Percentiles rank a stretch among this genome's conserved stretches.
phyloP scores from a whole-genome alignment of 2,329 filamentous ascomycete genomes.

The Penicillium sp. region DNA sequence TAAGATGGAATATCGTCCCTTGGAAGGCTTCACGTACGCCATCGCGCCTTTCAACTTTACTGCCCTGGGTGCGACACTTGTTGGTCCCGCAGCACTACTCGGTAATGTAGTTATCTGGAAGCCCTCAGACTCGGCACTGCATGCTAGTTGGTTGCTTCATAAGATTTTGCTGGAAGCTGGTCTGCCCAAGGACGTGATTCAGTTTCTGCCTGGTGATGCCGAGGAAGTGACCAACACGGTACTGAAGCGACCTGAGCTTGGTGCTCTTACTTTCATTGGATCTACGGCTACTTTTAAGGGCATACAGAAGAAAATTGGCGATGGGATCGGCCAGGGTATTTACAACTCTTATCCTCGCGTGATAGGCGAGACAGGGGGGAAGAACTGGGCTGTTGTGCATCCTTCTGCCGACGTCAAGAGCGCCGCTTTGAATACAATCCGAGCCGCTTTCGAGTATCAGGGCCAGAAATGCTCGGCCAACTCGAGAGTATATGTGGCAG shows the following conservation, averaged over 20 bases:
- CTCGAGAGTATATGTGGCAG: conserved; percentile 74
- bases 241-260: conserved; percentile 75
- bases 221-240: conserved; percentile 76
- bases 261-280: conserved; percentile 86
- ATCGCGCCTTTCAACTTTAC: conserved; percentile 95
- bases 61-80: conserved; percentile 82
- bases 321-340: conserved; percentile 73
- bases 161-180: conserved; percentile 87
- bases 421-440: conserved; percentile 76
- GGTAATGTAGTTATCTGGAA: conserved; percentile 96
- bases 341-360: conserved; percentile 83
- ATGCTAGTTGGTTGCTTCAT: conserved; percentile 83
- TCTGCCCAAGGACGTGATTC: conserved; percentile 81
- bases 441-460: conserved; percentile 84
- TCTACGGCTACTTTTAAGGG: conserved; percentile 85
- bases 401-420: conserved; percentile 73
- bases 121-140: conserved; percentile 79
- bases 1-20: conserved; percentile 78
- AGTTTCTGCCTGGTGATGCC: conserved; percentile 86
- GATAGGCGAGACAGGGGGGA: conserved; percentile 85
- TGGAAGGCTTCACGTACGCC: conserved; percentile 92
- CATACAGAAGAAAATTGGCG: conserved; percentile 80
- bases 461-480: conserved; percentile 88
- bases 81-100: conserved; percentile 77
- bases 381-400: conserved; percentile 87